Evolutionary conservation across 176 grass and related monocot genomes (phyloP).

Genomic region (Melocanna baccifera): DNA sequence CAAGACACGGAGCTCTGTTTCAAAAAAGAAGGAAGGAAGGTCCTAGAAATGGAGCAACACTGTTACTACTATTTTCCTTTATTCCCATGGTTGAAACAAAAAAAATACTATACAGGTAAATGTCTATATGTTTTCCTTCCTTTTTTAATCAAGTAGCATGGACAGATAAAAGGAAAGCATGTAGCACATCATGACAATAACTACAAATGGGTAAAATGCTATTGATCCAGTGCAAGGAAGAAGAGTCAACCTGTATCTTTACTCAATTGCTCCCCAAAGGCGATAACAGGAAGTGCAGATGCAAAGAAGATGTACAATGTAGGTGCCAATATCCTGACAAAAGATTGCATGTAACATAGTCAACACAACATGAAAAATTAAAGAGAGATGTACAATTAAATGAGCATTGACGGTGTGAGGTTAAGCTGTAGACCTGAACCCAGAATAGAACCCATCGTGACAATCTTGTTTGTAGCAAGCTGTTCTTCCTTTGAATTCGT

Average conservation of each 20-base stretch:
- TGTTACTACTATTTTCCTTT: neutral
- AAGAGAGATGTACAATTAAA: neutral
- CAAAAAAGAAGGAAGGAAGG: too few species aligned
- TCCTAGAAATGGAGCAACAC: neutral
- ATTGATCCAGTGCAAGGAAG: neutral
- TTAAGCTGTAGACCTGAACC: constrained; percentile 48
- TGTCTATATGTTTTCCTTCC: neutral
- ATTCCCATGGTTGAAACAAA: neutral
- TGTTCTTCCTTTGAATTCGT: constrained; percentile 72
- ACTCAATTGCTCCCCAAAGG: constrained; percentile 84
- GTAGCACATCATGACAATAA: neutral
- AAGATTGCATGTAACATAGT: constrained; percentile 26
- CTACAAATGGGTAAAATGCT: neutral
- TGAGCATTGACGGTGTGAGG: neutral
- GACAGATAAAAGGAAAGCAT: neutral
- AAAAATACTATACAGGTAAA: neutral
- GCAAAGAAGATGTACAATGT: constrained; percentile 83
- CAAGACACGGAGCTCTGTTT: too few species aligned
- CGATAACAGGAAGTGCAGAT: constrained; percentile 74
- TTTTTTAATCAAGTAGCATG: neutral
- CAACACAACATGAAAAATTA: neutral
- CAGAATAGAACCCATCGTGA: constrained; percentile 45
- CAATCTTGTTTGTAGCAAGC: constrained; percentile 80
- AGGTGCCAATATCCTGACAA: constrained; percentile 79
- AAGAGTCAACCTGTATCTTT: constrained; percentile 58